Evolutionary conservation across 192 early-diverging fungal genomes (phyloP), one percentile per base, ranked within the genome.

Genomic region (Coemansia sp.): DNA sequence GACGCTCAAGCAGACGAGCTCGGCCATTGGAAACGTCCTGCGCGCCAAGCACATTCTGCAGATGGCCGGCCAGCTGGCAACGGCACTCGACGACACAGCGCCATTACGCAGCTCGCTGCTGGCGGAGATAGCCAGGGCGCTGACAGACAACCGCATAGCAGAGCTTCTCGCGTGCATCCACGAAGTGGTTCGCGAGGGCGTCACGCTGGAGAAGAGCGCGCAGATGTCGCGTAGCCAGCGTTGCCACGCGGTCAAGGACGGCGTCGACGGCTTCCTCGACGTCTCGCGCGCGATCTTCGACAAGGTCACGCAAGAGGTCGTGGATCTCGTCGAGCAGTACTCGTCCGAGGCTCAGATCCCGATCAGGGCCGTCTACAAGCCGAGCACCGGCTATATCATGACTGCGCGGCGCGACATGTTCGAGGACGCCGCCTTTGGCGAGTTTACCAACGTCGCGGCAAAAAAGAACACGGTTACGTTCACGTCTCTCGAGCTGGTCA

Each of bases 181-280:
- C 35, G 64, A 74, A 35, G 82, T 86, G 19, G 85, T 96, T 19
- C 85, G 93, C 55, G 81, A 84, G n/a, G 89, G 90, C 30, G 65
- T 91, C 4, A 72, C 79, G 0, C 75, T 83, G 50, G 86, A 92
- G 65, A 94, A 42, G 3, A 42, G 89, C 13, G 76, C 89, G n/a
- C 67, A 92, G 19, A 89, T 87, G 30, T 65, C 92, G 32, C 80
- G 88, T 35, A 91, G 93, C 63, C 94, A 94, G 72, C 82, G 91
- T 25, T 93, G 92, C 60, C 92, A 93, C 67, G 91, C 91, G 5
- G 87, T 95, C 34, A 93, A 90, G 75, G 83, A 88, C 22, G 89
- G 91, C 4, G 83, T 89, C 14, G 92, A 90, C 66, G 89, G 91
- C 1, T 83, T 95, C 32, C 83, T 97, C 20, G 94, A 97, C 68